Evolutionary conservation across 345 rosid genomes (phyloP).

Genomic region (Chamaenerion angustifolium): DNA sequence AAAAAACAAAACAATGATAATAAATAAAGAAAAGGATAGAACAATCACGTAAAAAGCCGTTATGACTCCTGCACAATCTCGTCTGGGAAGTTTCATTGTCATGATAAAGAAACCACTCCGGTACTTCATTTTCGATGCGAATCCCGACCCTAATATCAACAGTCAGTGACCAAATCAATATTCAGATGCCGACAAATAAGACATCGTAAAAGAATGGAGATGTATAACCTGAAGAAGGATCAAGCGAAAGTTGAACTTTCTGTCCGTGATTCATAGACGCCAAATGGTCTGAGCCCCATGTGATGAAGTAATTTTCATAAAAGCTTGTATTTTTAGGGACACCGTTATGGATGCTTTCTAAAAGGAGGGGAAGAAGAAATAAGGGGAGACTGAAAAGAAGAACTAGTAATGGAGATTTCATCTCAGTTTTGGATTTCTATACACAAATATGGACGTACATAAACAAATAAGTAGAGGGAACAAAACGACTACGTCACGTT

Average conservation of each 20-base stretch:
- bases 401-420: no score
- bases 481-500: no score
- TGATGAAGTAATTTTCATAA: slow-evolving; percentile 21
- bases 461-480: no score
- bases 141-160: not conserved
- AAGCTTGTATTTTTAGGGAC: slow-evolving; percentile 4
- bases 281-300: slow-evolving; percentile 34
- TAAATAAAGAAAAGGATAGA: not conserved
- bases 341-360: no score
- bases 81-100: slow-evolving; percentile 1
- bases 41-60: slow-evolving; percentile 1
- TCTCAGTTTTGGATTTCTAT: no score
- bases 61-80: slow-evolving; percentile 5
- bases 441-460: no score
- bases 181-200: no score
- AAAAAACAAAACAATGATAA: not conserved
- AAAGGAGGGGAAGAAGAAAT: no score
- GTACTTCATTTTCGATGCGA: slow-evolving; percentile 3
- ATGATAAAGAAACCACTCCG: slow-evolving; percentile 4
- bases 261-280: slow-evolving; percentile 12
- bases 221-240: slow-evolving; percentile 31
- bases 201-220: no score
- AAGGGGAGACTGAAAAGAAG: no score
- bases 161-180: not conserved
- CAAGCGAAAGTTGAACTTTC: slow-evolving; percentile 38